Base-by-base conservation (phyloP, 2,329 filamentous ascomycete species). In the Plectosphaerella cucumerina region DNA sequence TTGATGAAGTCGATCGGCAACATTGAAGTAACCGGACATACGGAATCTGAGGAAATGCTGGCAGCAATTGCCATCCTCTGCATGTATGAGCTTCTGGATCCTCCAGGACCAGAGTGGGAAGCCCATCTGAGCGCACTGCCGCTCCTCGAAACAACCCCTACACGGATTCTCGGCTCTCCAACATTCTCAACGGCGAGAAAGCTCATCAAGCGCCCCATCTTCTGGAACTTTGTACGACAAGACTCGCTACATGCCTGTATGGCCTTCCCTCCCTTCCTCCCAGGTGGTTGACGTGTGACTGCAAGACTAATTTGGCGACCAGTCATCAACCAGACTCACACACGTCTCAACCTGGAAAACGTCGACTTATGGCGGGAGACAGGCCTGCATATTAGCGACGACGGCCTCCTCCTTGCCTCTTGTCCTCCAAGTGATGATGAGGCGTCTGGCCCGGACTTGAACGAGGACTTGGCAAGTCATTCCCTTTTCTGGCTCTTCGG, bases 161-260 rank as follows among this genome's bases (percentile, higher is more conserved):
- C 66, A n/a, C n/a, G n/a, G n/a, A n/a, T n/a, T n/a, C n/a, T n/a
- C 70, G 14, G 70, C 53, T 4, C 62, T 50, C 1, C 57, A 53
- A 52, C 35, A 1, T 21, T 47, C 15, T 56, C 53, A 4, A 66
- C 67, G n/a, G 73, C 78, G 2, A 81, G 77, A 3, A 77, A 77
- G 60, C 79, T 73, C 11, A 73, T 82, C 18, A 75, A 70, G 61
- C 81, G 54, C 11, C 44, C 82, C 6, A 81, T 80, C 0, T 86
- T 86, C 60, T 86, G 83, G 83, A 85, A 85, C 56, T 82, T 86
- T 62, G 83, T 82, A 15, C 71, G 82, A 21, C 83, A 86, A 58
- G 83, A 86, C 56, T 83, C 85, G 67, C 68, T 86, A 26, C 77
- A 81, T 59, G 82, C 83, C 48, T 85, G 79, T 76, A 63, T 67